Percentiles rank a stretch among this genome's conserved stretches.
Evolutionary conservation across 805 yeast genomes (phyloP).

Genomic region (Kockiozyma suomiensis): DNA sequence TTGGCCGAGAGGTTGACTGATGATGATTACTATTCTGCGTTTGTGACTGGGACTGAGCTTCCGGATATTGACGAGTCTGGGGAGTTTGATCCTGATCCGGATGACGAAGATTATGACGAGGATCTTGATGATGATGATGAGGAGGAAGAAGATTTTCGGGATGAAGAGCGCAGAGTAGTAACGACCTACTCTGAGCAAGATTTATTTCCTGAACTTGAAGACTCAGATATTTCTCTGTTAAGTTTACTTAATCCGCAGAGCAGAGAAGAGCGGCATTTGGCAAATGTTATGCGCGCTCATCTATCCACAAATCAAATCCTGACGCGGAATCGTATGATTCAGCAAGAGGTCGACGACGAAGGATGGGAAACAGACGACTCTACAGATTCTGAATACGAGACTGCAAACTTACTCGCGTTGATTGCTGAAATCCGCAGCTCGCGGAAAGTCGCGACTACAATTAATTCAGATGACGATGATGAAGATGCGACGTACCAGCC

Average conservation of each 20-base stretch:
- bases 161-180: background rate
- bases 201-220: constrained; percentile 28
- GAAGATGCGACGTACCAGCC: constrained; percentile 21
- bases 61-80: constrained; percentile 56
- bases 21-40: constrained; percentile 24
- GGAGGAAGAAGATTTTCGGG: constrained; percentile 5
- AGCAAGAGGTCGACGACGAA: constrained; percentile 24
- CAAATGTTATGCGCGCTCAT: constrained; percentile 29
- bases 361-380: constrained; percentile 39
- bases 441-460: no score
- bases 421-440: constrained; percentile 1
- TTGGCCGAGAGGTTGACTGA: constrained; percentile 54
- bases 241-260: constrained; percentile 22
- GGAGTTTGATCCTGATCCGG: constrained; percentile 32
- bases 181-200: background rate
- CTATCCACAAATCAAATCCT: constrained; percentile 21
- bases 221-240: constrained; percentile 20
- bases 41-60: constrained; percentile 70
- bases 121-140: constrained; percentile 16
- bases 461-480: constrained; percentile 8
- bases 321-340: constrained; percentile 21
- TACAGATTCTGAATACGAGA: constrained; percentile 39
- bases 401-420: constrained; percentile 15
- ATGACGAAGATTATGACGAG: constrained; percentile 34
- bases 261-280: constrained; percentile 25